These are phyloP conservation scores for Ilyonectria robusta DNA, from an alignment of 2,329 filamentous ascomycete species.

Conservation along the genomic window DNA sequence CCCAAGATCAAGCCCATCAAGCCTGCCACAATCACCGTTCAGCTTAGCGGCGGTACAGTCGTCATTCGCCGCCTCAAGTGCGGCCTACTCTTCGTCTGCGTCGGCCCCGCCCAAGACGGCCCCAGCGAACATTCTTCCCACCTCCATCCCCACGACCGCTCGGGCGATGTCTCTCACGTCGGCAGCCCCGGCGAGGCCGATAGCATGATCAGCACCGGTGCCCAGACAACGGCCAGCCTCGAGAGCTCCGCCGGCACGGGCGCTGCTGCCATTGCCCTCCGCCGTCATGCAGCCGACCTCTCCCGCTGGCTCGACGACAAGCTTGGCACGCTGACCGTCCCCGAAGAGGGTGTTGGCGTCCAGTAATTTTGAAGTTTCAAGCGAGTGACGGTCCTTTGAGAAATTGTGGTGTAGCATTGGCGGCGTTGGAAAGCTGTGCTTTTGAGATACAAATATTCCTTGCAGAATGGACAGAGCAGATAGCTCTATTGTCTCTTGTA, in stretches of 20 bases:
- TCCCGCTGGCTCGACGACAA: conserved; percentile 73
- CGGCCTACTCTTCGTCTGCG: conserved; percentile 73
- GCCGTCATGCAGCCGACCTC: conserved; percentile 71
- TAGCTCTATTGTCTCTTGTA: conserved; percentile 25
- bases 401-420: conserved; percentile 35
- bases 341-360: conserved; percentile 65
- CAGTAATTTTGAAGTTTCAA: conserved; percentile 34
- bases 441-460: conserved; percentile 32
- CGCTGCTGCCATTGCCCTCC: conserved; percentile 65
- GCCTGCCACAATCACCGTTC: conserved; percentile 67
- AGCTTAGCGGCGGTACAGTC: conserved; percentile 71
- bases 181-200: conserved; percentile 60
- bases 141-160: conserved; percentile 37
- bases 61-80: conserved; percentile 71
- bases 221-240: conserved; percentile 59
- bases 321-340: conserved; percentile 67
- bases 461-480: conserved; percentile 17
- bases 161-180: conserved; percentile 54
- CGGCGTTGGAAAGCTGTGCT: conserved; percentile 41
- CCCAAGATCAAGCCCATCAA: conserved; percentile 46
- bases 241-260: conserved; percentile 58
- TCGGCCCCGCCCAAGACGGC: conserved; percentile 61
- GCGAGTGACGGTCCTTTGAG: conserved; percentile 19
- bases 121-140: conserved; percentile 34
- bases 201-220: conserved; percentile 62